Percentiles rank a stretch among this genome's conserved stretches.
Conservation (phyloP, 106 monocot genomes). For the Dendrobium huoshanense region DNA sequence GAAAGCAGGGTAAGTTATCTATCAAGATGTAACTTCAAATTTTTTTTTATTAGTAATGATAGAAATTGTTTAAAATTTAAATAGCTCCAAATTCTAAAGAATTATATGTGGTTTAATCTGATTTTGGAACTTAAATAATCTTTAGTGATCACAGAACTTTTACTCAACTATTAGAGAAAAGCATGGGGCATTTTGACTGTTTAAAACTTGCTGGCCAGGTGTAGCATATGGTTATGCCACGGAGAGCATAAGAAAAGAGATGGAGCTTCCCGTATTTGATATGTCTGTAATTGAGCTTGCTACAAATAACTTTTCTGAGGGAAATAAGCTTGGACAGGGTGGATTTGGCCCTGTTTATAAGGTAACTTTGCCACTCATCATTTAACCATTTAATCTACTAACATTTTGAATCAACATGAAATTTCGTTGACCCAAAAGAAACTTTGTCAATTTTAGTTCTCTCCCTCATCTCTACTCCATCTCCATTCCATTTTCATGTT, state of each 20-base stretch:
- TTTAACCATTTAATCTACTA: too few relatives aligned
- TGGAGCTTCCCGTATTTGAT: slow-evolving; percentile 22
- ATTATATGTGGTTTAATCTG: too few relatives aligned
- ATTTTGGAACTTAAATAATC: too few relatives aligned
- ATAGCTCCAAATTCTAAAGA: background rate
- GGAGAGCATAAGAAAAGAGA: slow-evolving; percentile 11
- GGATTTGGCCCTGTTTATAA: slow-evolving; percentile 29
- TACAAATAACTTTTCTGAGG: slow-evolving; percentile 15
- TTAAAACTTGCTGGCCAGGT: background rate
- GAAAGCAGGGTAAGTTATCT: background rate
- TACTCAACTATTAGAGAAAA: too few relatives aligned
- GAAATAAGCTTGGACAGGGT: slow-evolving; percentile 24
- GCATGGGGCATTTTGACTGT: background rate
- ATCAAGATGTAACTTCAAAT: background rate
- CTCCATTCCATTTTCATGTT: too few relatives aligned
- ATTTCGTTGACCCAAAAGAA: too few relatives aligned
- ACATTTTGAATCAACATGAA: too few relatives aligned
- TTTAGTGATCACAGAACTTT: too few relatives aligned
- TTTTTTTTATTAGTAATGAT: background rate
- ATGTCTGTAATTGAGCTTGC: slow-evolving; percentile 10
- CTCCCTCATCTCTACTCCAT: too few relatives aligned
- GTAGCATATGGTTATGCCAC: background rate
- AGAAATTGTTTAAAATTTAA: slow-evolving; percentile 15
- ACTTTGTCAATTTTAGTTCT: too few relatives aligned
- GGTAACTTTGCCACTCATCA: slow-evolving; percentile 5